Percentiles rank a stretch among this genome's conserved stretches.
Conservation (phyloP, 2,329 filamentous ascomycete genomes). For the Fusarium sp. region DNA sequence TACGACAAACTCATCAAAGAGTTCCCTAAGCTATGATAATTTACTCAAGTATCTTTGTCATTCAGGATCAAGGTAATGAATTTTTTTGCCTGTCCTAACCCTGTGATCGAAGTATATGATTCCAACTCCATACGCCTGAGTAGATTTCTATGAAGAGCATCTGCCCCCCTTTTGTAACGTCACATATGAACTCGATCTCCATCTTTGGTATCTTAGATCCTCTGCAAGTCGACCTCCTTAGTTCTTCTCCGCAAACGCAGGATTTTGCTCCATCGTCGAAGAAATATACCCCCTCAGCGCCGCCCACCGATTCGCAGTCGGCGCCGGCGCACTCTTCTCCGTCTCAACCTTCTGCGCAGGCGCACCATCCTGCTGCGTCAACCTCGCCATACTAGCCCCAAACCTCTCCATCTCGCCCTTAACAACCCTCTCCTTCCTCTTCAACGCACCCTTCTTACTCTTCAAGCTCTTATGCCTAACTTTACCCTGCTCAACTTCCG, state of each 20-base stretch:
- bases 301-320: conserved; percentile 74
- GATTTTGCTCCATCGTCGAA: conserved; percentile 87
- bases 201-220: conserved; percentile 1
- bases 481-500: conserved; percentile 61
- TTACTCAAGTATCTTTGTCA: background rate
- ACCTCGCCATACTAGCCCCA: conserved; percentile 79
- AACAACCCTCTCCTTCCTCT: conserved; percentile 82
- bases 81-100: too few relatives aligned
- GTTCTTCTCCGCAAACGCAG: conserved; percentile 65
- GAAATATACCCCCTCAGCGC: conserved; percentile 85
- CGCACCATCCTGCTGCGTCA: conserved; percentile 55
- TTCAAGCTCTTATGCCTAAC: conserved; percentile 78
- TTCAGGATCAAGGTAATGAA: background rate
- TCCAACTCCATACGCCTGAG: conserved; percentile 34
- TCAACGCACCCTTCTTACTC: conserved; percentile 79
- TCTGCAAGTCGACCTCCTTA: background rate
- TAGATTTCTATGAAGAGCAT: background rate
- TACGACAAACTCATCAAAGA: too few relatives aligned
- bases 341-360: conserved; percentile 13
- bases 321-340: conserved; percentile 35
- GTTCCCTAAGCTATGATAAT: background rate
- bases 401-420: conserved; percentile 85
- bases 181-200: background rate
- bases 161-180: background rate
- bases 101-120: background rate